Evolutionary conservation across 1,284 basidiomycete genomes (phyloP).

Genomic region (Ceratobasidium sp.): DNA sequence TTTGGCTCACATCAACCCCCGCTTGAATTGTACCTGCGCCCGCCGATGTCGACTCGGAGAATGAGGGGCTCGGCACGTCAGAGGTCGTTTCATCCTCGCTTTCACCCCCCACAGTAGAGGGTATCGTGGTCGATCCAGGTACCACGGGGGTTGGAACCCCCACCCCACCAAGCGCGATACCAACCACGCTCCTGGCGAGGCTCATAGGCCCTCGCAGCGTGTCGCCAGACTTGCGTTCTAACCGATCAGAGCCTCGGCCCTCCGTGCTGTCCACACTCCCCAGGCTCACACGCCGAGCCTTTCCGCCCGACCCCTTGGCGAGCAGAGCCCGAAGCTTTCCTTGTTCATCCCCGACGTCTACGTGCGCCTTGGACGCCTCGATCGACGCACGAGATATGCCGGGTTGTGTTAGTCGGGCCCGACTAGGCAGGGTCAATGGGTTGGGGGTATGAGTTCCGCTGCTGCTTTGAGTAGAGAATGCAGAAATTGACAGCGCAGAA

Average conservation of each 20-base stretch:
- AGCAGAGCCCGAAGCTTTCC: slow-evolving; percentile 74
- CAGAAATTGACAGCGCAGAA: slow-evolving; percentile 28
- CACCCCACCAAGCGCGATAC: slow-evolving; percentile 32
- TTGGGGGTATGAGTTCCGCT: slow-evolving; percentile 31
- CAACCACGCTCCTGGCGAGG: slow-evolving; percentile 23
- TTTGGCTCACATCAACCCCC: slow-evolving; percentile 32
- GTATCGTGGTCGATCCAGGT: slow-evolving; percentile 10
- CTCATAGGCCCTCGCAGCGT: slow-evolving; percentile 21
- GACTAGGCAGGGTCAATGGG: slow-evolving; percentile 49
- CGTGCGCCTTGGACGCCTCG: slow-evolving; percentile 73
- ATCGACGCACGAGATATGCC: slow-evolving; percentile 69
- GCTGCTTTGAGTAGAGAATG: slow-evolving; percentile 21
- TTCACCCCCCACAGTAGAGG: background rate
- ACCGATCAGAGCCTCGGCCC: slow-evolving; percentile 11
- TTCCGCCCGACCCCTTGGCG: slow-evolving; percentile 55
- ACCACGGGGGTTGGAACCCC: background rate
- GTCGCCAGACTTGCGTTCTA: slow-evolving; percentile 22
- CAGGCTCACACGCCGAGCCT: slow-evolving; percentile 24
- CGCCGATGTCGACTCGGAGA: slow-evolving; percentile 31
- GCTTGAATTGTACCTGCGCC: background rate
- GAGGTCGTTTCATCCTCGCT: slow-evolving; percentile 30
- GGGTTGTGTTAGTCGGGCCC: slow-evolving; percentile 62
- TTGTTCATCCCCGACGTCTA: slow-evolving; percentile 79
- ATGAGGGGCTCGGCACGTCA: slow-evolving; percentile 1
- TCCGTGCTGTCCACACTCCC: slow-evolving; percentile 16